Evolutionary conservation across 352 stramenopile genomes (phyloP).

Genomic region (Phytopythium cucurbitacearum): DNA sequence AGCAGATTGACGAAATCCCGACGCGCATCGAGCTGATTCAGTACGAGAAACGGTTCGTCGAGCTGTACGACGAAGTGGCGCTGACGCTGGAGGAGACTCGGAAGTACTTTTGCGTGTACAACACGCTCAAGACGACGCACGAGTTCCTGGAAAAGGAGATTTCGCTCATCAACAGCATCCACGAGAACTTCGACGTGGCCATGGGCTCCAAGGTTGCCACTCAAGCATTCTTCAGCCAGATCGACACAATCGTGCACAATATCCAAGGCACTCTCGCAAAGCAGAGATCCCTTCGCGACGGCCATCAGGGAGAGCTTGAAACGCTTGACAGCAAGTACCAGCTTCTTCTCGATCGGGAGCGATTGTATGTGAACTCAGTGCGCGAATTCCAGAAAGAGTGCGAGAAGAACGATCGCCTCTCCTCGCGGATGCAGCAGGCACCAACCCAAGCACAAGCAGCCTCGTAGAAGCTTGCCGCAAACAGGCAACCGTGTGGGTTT

Average conservation of each 20-base stretch:
- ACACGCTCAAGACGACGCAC: conserved; percentile 77
- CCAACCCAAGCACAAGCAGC: conserved; percentile 4
- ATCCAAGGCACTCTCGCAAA: conserved; percentile 48
- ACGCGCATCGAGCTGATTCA: conserved; percentile 85
- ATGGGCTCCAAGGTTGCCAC: conserved; percentile 62
- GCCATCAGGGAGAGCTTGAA: conserved; percentile 43
- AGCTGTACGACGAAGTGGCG: conserved; percentile 86
- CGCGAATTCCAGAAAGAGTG: conserved; percentile 88
- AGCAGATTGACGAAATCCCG: conserved; percentile 82
- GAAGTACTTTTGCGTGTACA: conserved; percentile 88
- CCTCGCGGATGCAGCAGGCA: conserved; percentile 1
- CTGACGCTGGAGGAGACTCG: conserved; percentile 87
- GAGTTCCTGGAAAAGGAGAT: conserved; percentile 86
- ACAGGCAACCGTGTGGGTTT: neutral
- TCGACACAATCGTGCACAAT: conserved; percentile 65
- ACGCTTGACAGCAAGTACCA: conserved; percentile 76
- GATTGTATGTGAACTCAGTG: conserved; percentile 81
- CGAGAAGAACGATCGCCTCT: conserved; percentile 80
- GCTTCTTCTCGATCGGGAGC: conserved; percentile 68
- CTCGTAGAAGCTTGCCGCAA: neutral
- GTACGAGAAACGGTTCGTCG: conserved; percentile 87
- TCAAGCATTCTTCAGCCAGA: conserved; percentile 72
- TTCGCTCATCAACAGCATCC: conserved; percentile 83
- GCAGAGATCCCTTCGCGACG: conserved; percentile 40
- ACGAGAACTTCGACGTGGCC: conserved; percentile 77